phyloP scores from a whole-genome alignment of 2,329 filamentous ascomycete species.

The Venturia oleaginea region DNA sequence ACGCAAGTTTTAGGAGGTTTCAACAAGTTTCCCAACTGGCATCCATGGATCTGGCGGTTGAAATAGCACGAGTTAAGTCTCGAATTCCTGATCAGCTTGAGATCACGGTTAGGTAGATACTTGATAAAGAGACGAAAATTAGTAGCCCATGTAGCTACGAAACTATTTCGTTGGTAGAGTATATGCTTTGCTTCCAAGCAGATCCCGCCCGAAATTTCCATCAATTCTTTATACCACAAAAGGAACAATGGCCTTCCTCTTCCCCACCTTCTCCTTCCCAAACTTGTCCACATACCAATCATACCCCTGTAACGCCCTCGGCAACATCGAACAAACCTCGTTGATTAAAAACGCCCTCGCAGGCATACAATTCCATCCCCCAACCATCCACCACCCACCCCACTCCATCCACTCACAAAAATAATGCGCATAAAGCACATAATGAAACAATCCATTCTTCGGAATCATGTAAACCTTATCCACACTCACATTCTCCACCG shows the following conservation, averaged over 20 bases:
- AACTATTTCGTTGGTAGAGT: too few species aligned
- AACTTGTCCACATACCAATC: conserved; percentile 85
- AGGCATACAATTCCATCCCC: conserved; percentile 57
- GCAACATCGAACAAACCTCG: conserved; percentile 82
- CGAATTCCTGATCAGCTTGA: too few species aligned
- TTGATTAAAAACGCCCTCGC: conserved; percentile 78
- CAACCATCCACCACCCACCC: conserved; percentile 75
- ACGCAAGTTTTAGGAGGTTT: too few species aligned
- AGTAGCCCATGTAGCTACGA: too few species aligned
- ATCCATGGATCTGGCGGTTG: too few species aligned
- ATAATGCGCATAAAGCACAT: conserved; percentile 86
- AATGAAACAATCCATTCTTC: conserved; percentile 69
- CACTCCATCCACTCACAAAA: conserved; percentile 97
- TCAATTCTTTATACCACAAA: conserved; percentile 26
- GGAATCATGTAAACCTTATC: conserved; percentile 85
- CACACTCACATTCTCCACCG: conserved; percentile 38
- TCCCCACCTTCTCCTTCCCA: conserved; percentile 69
- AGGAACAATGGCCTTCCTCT: conserved; percentile 65
- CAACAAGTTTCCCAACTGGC: too few species aligned
- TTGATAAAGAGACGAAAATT: too few species aligned
- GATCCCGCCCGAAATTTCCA: too few species aligned
- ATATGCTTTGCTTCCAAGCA: too few species aligned
- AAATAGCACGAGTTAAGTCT: too few species aligned
- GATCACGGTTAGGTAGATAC: too few species aligned
- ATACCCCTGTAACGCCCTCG: conserved; percentile 70